Base-by-base conservation (phyloP, 192 early-diverging fungal genomes). In the Coemansia sp. region DNA sequence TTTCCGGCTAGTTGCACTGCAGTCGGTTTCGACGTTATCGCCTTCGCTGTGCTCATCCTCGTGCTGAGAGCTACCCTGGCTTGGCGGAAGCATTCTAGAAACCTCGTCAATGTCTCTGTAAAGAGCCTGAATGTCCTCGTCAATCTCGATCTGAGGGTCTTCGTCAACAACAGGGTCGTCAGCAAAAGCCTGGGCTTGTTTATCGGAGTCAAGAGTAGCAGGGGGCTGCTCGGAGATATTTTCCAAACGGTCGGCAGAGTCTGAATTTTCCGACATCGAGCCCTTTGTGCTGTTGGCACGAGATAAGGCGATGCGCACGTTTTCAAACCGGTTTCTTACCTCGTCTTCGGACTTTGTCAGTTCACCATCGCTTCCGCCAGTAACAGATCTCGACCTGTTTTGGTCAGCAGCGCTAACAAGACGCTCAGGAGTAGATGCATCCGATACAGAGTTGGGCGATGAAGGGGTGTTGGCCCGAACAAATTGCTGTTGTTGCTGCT, bases 71-170 rank as follows among this genome's bases (percentile, higher is more conserved):
- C 52, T 55, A 7, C 49, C 56, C 6, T 30, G 28, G 66, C 77
- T 71, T 2, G 66, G 48, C 7, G 69, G 77, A 48, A 80, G 62
- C 77, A 80, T 71, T 31, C 54, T 58, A 6, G 58, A 64, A 0
- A 80, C 72, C 38, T 68, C 72, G 61, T 71, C 72, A 7, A 80
- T 75, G 7, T 80, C 72, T 48, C 66, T 65, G 36, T 58, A 63
- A 14, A 80, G 42, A 18, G 72, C 69, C 22, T 22, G 45, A 18
- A 80, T 52, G 22, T 80, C 77, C 25, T 55, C 52, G 52, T 55
- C 52, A 28, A 55, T 30, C 52, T 55, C 52, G 11, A 29, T 63
- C 0, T 55, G 57, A 22, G 66, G 31, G 22, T 70, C 48, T 17
- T 42, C 58, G 30, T 66, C 59, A 22, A 7, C 42, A 7, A 11